Percentiles rank a stretch among this genome's conserved stretches.
These are phyloP conservation scores for Metarhizium sp. DNA, from an alignment of 2,329 filamentous ascomycete genomes.

Conservation along the genomic window DNA sequence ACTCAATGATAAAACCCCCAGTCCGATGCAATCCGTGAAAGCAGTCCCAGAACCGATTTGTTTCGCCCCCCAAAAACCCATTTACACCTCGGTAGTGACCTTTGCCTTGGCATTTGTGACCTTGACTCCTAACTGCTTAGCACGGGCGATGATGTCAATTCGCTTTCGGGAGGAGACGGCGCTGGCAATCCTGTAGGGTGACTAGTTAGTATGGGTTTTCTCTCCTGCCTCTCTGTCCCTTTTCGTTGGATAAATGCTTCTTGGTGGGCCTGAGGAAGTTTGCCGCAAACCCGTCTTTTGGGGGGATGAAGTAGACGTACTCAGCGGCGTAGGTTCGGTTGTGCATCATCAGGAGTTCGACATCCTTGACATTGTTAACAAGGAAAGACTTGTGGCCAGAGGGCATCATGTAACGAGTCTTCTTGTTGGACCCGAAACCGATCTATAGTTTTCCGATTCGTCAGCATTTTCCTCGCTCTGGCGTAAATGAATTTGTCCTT, in stretches of 20 bases:
- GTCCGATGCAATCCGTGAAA: slow-evolving; percentile 8
- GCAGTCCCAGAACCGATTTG: slow-evolving; percentile 4
- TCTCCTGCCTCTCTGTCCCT: neutral
- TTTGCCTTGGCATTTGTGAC: slow-evolving; percentile 99
- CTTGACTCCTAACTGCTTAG: slow-evolving; percentile 98
- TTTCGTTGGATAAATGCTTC: too few species aligned
- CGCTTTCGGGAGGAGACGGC: slow-evolving; percentile 98
- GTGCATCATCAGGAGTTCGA: slow-evolving; percentile 99
- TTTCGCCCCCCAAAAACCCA: slow-evolving; percentile 4
- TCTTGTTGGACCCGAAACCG: slow-evolving; percentile 98
- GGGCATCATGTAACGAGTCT: slow-evolving; percentile 97
- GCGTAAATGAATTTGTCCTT: neutral
- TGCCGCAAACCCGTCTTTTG: too few species aligned
- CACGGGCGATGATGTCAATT: slow-evolving; percentile 93
- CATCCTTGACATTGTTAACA: slow-evolving; percentile 91
- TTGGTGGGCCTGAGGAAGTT: too few species aligned
- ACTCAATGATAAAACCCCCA: slow-evolving; percentile 1
- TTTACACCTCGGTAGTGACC: slow-evolving; percentile 88
- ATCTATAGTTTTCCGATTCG: slow-evolving; percentile 49
- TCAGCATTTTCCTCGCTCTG: slow-evolving; percentile 2
- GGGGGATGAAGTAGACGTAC: slow-evolving; percentile 49
- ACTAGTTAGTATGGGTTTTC: neutral
- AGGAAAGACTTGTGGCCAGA: slow-evolving; percentile 99
- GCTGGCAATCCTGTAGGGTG: slow-evolving; percentile 74
- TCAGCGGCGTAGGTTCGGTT: slow-evolving; percentile 98